A percentile compares a stretch with the other conserved stretches of the same genome.
These are phyloP conservation scores for Aspergillus steynii DNA, from an alignment of 495 filamentous ascomycete genomes.

Conservation along the genomic window DNA sequence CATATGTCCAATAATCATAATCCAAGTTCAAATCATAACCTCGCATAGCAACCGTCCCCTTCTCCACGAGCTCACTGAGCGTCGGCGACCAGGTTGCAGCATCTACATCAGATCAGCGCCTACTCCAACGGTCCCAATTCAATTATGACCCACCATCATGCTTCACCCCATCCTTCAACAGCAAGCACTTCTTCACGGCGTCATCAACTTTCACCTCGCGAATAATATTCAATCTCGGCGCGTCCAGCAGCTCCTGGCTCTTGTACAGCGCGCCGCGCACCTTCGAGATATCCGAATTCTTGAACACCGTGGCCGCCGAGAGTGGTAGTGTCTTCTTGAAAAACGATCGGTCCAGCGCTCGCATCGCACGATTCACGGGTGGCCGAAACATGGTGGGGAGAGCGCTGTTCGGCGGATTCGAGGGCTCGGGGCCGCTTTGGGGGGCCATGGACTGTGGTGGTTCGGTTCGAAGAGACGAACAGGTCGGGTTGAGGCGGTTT, in stretches of 20 bases:
- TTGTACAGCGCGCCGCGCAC: slow-evolving; percentile 60
- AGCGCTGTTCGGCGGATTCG: slow-evolving; percentile 25
- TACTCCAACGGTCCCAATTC: slow-evolving; percentile 53
- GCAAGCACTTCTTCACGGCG: slow-evolving; percentile 65
- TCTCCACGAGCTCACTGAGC: slow-evolving; percentile 66
- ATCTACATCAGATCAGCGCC: slow-evolving; percentile 50
- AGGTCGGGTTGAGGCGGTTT: slow-evolving; percentile 1
- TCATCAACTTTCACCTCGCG: slow-evolving; percentile 52
- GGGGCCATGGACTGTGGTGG: slow-evolving; percentile 32
- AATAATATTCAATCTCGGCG: slow-evolving; percentile 59
- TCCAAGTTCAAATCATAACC: slow-evolving; percentile 74
- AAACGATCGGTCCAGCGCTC: slow-evolving; percentile 74
- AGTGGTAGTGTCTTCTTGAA: slow-evolving; percentile 75
- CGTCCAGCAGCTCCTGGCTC: slow-evolving; percentile 58
- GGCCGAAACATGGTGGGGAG: slow-evolving; percentile 68
- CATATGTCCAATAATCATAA: slow-evolving; percentile 84
- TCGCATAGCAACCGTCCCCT: slow-evolving; percentile 63
- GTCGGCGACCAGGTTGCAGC: slow-evolving; percentile 70
- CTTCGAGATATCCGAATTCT: slow-evolving; percentile 67
- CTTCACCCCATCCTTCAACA: slow-evolving; percentile 70
- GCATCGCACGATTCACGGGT: slow-evolving; percentile 79
- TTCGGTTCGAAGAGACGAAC: slow-evolving; percentile 1
- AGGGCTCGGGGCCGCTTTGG: slow-evolving; percentile 17
- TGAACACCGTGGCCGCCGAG: slow-evolving; percentile 75
- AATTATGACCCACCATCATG: slow-evolving; percentile 56